Base-by-base conservation (phyloP, 352 stramenopile species). In the Aphanomyces astaci region DNA sequence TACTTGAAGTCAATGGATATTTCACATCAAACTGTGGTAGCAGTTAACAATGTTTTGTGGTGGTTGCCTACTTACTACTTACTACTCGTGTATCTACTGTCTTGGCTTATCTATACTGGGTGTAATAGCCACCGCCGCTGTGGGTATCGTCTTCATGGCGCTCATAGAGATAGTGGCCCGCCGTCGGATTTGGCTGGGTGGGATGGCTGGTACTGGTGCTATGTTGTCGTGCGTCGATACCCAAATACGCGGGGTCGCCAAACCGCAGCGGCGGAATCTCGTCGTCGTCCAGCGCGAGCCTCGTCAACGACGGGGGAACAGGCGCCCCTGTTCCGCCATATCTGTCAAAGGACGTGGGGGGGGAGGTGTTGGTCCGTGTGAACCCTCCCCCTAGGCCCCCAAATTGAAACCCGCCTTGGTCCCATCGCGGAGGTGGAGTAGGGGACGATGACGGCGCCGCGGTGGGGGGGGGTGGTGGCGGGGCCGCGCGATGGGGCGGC, bases 221-320 rank as follows among this genome's bases (percentile, higher is more conserved):
- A 19, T 2, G 51, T 59, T 36, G 36, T 59, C 19, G 22, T 27
- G 9, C 9, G 45, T 53, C 45, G 45, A 53, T n/a, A 19, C 45
- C 51, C n/a, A 32, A 19, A 25, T 33, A 59, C 19, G 51, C n/a
- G 22, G 25, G 25, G 51, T 30, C 51, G 24, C 51, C 30, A 32
- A 59, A 59, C 22, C 4, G 51, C 51, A 59, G 15, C 51, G 51
- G 30, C 15, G 19, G 19, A 28, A 46, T 46, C 28, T 28, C 48
- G 51, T 59, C 51, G 13, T 43, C 36, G 7, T 43, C 36, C 36
- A 43, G 36, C 7, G 7, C 36, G 36, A 43, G 7, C 36, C 7
- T 15, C 36, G 75, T 71, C 17, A 78, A 71, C 4, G 69, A 80
- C 19, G 62, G 71, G 25, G 82, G 76, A 27, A 79, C 62, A 55